Evolutionary conservation across 768 basidiomycete species (phyloP), one percentile per base, ranked within the genome.

Genomic region (Nidula microcarpa): DNA sequence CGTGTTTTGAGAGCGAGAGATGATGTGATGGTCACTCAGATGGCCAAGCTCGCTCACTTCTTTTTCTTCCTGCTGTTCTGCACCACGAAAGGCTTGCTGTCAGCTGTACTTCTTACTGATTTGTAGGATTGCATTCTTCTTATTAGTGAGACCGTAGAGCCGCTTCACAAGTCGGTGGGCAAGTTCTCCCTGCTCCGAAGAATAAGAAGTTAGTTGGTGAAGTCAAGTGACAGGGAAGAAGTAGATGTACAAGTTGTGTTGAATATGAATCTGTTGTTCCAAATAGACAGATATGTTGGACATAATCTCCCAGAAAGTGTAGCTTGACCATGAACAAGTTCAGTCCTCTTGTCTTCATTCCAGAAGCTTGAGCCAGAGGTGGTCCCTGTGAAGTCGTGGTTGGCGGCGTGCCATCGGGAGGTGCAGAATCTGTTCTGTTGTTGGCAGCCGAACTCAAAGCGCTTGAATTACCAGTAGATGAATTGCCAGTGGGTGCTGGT

Each of bases 321-420:
- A n/a, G n/a, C n/a, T n/a, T n/a, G n/a, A n/a, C n/a, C n/a, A n/a
- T n/a, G n/a, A n/a, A n/a, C n/a, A n/a, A n/a, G n/a, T n/a, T n/a
- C n/a, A n/a, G n/a, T n/a, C n/a, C n/a, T n/a, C n/a, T n/a, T n/a
- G n/a, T n/a, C n/a, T n/a, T n/a, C n/a, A n/a, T n/a, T n/a, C n/a
- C n/a, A n/a, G n/a, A n/a, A n/a, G n/a, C n/a, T n/a, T n/a, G n/a
- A n/a, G n/a, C n/a, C n/a, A n/a, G n/a, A n/a, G n/a, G n/a, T n/a
- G n/a, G n/a, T n/a, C n/a, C n/a, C n/a, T n/a, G n/a, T n/a, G n/a
- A n/a, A n/a, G n/a, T n/a, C n/a, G n/a, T n/a, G n/a, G n/a, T n/a
- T 47, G 30, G 52, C 14, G 6, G 59, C 58, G 23, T 62, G 60
- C 11, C 35, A 47, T 36, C n/a, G n/a, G n/a, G n/a, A n/a, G n/a